Conservation (phyloP, 305 asterid species). For the Fraxinus albicans region DNA sequence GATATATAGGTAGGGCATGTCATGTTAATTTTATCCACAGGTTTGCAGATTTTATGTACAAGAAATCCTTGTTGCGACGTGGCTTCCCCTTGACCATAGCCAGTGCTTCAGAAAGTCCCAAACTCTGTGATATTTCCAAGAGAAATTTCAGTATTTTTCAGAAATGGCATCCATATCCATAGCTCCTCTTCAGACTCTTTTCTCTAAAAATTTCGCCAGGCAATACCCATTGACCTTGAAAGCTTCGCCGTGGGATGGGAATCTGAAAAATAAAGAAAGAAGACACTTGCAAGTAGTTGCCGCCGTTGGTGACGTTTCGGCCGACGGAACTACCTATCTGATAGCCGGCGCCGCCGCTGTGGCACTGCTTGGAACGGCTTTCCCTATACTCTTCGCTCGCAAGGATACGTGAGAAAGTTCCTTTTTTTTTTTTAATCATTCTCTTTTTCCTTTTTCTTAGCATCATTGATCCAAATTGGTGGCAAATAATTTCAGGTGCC, state of each 20-base stretch:
- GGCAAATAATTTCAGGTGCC: conserved; percentile 49
- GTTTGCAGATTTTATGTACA: too few species aligned
- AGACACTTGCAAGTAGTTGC: conserved; percentile 64
- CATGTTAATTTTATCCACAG: too few species aligned
- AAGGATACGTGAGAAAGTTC: conserved; percentile 54
- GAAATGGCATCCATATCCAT: conserved; percentile 47
- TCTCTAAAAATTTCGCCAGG: conserved; percentile 31
- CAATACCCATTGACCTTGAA: conserved; percentile 29
- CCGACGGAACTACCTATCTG: conserved; percentile 65
- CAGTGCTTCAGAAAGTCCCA: neutral
- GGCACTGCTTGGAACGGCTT: conserved; percentile 84
- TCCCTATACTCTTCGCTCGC: conserved; percentile 79
- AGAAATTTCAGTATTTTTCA: neutral
- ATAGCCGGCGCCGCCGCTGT: conserved; percentile 76
- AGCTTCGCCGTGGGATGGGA: neutral
- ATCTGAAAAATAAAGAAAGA: conserved; percentile 23
- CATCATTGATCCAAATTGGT: neutral
- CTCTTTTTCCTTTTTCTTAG: neutral
- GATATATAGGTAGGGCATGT: too few species aligned
- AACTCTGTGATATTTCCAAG: neutral
- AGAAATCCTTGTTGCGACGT: neutral
- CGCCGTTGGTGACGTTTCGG: conserved; percentile 76
- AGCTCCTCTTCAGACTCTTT: conserved; percentile 26
- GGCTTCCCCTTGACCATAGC: neutral
- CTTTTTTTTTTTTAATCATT: neutral